Evolutionary conservation across 257 asterid genomes (phyloP), one percentile per base, ranked within the genome.

Genomic region (Knoxia roxburghii): DNA sequence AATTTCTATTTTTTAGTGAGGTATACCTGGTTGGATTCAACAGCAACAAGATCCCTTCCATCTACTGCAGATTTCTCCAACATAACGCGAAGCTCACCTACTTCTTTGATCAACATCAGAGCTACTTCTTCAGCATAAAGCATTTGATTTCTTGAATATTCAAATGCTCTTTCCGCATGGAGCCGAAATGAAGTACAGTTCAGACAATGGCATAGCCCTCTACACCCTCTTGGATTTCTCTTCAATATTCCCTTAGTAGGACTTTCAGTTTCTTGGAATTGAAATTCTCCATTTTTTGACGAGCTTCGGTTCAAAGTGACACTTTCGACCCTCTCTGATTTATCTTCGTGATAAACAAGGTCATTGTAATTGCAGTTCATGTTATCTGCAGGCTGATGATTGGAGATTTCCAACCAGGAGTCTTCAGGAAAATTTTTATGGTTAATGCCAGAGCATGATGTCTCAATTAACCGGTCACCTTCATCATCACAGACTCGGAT

Each of bases 141-240:
- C 91, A 91, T 74, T 82, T 91, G 98, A 70, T 83, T 89, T 75
- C 80, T 78, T 53, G 98, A 87, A 74, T 89, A 91, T 74, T 87
- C 95, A 60, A 85, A 91, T 40, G 95, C 85, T 62, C 86, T 82
- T 61, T 86, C 92, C 70, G 98, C 95, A 20, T 91, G 91, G 69
- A 91, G 87, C 61, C 92, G 95, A 74, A 89, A 91, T 21, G 96
- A 84, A 69, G 88, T 82, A 77, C 98, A 89, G 61, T 84, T 84
- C 75, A 91, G 81, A 78, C 98, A 91, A 73, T 69, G 78, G 62
- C 98, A 91, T 33, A 78, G 78, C 71, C 98, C 96, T 83, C 96
- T 80, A 76, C 98, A 91, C 17, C 96, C 95, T 72, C 77, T 74
- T 53, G 83, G 89, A 68, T 84, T 89, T 75, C 85, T 81, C 84